Evolutionary conservation across 2,329 filamentous ascomycete genomes (phyloP).

Genomic region (Penicillium sp.): DNA sequence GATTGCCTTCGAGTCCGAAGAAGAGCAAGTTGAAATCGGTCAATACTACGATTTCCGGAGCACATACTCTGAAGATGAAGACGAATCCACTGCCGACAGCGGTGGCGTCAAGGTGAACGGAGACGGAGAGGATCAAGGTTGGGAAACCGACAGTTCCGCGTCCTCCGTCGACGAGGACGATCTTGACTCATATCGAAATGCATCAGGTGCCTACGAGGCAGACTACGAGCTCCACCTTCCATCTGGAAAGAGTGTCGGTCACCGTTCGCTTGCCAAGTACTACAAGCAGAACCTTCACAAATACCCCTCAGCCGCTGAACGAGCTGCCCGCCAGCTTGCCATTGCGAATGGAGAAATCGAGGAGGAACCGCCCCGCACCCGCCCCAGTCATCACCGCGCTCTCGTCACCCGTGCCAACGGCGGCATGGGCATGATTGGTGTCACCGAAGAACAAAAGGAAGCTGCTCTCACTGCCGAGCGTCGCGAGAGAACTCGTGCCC

Average conservation of each 20-base stretch:
- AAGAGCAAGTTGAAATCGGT: slow-evolving; percentile 89
- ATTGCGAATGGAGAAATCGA: slow-evolving; percentile 52
- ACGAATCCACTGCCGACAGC: slow-evolving; percentile 53
- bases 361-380: slow-evolving; percentile 43
- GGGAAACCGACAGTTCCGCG: slow-evolving; percentile 92
- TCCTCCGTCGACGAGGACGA: slow-evolving; percentile 84
- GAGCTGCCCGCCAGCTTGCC: slow-evolving; percentile 61
- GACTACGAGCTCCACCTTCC: slow-evolving; percentile 94
- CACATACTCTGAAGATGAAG: slow-evolving; percentile 83
- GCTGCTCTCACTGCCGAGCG: slow-evolving; percentile 66
- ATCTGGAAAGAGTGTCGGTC: slow-evolving; percentile 82
- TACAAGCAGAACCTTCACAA: slow-evolving; percentile 89
- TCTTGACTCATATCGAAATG: slow-evolving; percentile 78
- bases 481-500: slow-evolving; percentile 64
- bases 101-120: slow-evolving; percentile 65
- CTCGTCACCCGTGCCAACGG: slow-evolving; percentile 68
- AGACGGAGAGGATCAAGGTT: slow-evolving; percentile 68
- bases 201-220: slow-evolving; percentile 75
- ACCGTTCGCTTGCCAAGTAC: slow-evolving; percentile 82
- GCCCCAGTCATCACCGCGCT: slow-evolving; percentile 48
- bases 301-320: slow-evolving; percentile 76
- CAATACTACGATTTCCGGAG: slow-evolving; percentile 96
- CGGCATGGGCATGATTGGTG: slow-evolving; percentile 73
- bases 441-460: slow-evolving; percentile 70
- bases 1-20: slow-evolving; percentile 85